phyloP scores from a whole-genome alignment of 331 rosid species.

The Prunus yedoensis region DNA sequence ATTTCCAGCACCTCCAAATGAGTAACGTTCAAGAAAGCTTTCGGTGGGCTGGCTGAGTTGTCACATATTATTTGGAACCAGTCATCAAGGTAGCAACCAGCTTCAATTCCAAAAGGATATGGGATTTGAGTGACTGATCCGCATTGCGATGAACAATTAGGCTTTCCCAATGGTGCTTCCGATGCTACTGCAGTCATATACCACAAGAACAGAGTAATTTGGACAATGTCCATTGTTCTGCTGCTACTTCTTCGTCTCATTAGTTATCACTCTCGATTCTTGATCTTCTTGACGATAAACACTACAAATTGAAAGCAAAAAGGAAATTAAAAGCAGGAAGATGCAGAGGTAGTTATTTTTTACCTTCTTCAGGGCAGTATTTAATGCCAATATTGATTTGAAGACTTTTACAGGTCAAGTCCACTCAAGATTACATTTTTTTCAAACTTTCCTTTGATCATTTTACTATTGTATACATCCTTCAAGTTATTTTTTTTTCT shows the following conservation, averaged over 20 bases:
- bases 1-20: neutral
- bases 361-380: no score
- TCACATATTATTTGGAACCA: conserved; percentile 6
- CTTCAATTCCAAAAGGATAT: conserved; percentile 20
- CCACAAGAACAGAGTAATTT: neutral
- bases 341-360: neutral
- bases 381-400: no score
- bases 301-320: no score
- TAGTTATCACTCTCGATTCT: no score
- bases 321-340: neutral
- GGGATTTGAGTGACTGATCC: conserved; percentile 5
- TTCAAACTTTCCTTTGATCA: no score
- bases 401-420: neutral
- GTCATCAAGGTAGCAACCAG: neutral
- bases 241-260: neutral
- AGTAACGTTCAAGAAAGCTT: neutral
- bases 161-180: neutral
- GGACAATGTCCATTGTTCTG: neutral
- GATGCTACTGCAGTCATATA: neutral
- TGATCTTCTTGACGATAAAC: neutral
- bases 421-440: neutral
- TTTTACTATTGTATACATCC: no score
- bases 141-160: neutral
- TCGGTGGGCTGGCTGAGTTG: neutral
- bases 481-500: no score